Conservation (phyloP, 805 yeast genomes). For the Middelhovenomyces tepae region DNA sequence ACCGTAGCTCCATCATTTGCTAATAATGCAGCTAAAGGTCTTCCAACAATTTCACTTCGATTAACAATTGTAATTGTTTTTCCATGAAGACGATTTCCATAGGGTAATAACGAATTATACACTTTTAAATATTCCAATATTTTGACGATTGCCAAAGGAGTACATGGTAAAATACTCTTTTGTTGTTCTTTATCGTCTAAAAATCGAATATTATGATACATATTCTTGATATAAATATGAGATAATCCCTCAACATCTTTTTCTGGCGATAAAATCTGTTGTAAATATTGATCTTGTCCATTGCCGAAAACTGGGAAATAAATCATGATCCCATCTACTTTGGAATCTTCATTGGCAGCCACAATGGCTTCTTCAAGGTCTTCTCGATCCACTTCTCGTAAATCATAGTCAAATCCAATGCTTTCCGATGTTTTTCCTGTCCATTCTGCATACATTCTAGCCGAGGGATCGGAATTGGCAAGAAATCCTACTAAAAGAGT, state of each 20-base stretch:
- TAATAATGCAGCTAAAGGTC: constrained; percentile 89
- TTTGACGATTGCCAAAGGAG: constrained; percentile 92
- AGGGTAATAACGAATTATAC: constrained; percentile 70
- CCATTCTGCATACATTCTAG: constrained; percentile 91
- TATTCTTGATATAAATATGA: constrained; percentile 82
- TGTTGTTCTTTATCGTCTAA: constrained; percentile 60
- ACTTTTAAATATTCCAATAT: constrained; percentile 83
- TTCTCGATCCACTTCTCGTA: constrained; percentile 67
- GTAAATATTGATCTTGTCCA: constrained; percentile 89
- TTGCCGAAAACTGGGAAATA: constrained; percentile 97
- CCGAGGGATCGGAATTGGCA: constrained; percentile 93
- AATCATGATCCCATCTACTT: constrained; percentile 87
- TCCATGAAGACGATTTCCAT: constrained; percentile 90
- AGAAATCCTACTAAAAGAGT: constrained; percentile 86
- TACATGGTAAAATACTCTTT: constrained; percentile 91
- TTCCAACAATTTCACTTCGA: constrained; percentile 93
- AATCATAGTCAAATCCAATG: constrained; percentile 77
- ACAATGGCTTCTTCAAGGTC: constrained; percentile 76
- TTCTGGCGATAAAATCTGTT: constrained; percentile 82
- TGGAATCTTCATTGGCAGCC: constrained; percentile 67
- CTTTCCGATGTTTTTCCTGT: constrained; percentile 84
- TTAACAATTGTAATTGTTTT: constrained; percentile 86
- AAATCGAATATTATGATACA: constrained; percentile 87
- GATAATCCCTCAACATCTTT: constrained; percentile 96
- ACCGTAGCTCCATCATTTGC: constrained; percentile 98